Base-by-base conservation (phyloP, 176 grass and related monocot species). In the Phragmites australis region DNA sequence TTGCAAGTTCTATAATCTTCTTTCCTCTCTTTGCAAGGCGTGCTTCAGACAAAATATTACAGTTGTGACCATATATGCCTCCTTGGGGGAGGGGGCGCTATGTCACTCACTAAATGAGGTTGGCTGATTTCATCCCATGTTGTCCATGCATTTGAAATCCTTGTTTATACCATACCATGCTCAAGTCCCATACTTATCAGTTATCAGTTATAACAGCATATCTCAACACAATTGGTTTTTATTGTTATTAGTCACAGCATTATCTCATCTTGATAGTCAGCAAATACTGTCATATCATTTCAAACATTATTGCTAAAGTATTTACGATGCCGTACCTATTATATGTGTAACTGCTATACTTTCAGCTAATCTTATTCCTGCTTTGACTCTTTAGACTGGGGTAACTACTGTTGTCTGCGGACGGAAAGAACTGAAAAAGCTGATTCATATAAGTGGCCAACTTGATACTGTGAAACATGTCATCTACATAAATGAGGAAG, bases 31-130 rank as follows among this genome's bases (percentile, higher is more conserved):
- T 88, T 88, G 65, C 73, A 55, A 97, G 95, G 92, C 91, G 19
- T 97, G 95, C 86, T 97, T 97, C 89, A 97, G 95, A 77, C 83
- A 80, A 80, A 94, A 76, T 83, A 66, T 92, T 73, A 77, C 95
- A 9, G 92, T 97, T 34, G 86, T 97, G 64, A 97, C 95, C n/a
- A 95, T 99, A 52, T 99, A 99, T 88, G 74, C 96, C 68, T 95
- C 96, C 30, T 85, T 99, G 60, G 96, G 96, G 15, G 90, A 95
- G 81, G 96, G 75, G 63, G 96, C 92, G 1, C 84, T 99, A 32
- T 95, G 96, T 80, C 88, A 99, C 79, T 99, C 96, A 42, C 81
- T 99, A 82, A 95, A 99, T 68, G 92, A 99, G 92, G 92, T 99
- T 77, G 18, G 86, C 44, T 81, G 16, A 61, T 39, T 83, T 87